Base-by-base conservation (phyloP, 768 basidiomycete genomes). In the Mycena venus region DNA sequence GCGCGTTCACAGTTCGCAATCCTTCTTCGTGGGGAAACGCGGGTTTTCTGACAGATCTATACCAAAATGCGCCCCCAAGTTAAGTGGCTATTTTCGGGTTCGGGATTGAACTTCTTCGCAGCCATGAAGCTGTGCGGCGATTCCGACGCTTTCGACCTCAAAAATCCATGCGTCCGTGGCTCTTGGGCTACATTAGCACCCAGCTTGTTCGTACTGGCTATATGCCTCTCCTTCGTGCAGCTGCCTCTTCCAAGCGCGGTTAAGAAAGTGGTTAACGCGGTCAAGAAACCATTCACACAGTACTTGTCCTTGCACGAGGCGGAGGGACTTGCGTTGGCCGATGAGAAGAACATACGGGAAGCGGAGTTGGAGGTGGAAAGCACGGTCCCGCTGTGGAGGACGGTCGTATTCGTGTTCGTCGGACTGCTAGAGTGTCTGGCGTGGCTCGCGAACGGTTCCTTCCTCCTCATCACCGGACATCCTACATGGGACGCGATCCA, bases 391-490 rank as follows among this genome's bases (percentile, higher is more conserved):
- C 82, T 93, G 10, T 93, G 93, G 92, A 89, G 90, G 55, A 90
- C 91, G 3, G 72, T 91, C 49, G 76, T 90, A 21, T 88, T 94
- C 62, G 86, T 88, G 2, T 86, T 88, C 71, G 74, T 92, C 4
- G 90, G 92, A 1, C 86, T 94, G 44, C 38, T 88, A 8, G 88
- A 93, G 77, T 84, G 89, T 0, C 82, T 95, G 7, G 78, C 82
- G 11, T 94, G 94, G 92, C 80, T 93, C 2, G 87, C 86, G n/a
- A 78, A 85, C 4, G 91, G 89, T n/a, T 89, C 90, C 8, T 95
- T 90, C 79, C 78, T 78, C 19, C 75, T 91, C 19, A 85, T 88
- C n/a, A 82, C 82, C 44, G 80, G 87, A 25, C 69, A 78, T 0
- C 65, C 78, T 25, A 75, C 77, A 32, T 87, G 87, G 84, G 75